These are phyloP conservation scores for Pseudoperonospora humuli DNA, from an alignment of 352 stramenopile species.

Conservation along the genomic window DNA sequence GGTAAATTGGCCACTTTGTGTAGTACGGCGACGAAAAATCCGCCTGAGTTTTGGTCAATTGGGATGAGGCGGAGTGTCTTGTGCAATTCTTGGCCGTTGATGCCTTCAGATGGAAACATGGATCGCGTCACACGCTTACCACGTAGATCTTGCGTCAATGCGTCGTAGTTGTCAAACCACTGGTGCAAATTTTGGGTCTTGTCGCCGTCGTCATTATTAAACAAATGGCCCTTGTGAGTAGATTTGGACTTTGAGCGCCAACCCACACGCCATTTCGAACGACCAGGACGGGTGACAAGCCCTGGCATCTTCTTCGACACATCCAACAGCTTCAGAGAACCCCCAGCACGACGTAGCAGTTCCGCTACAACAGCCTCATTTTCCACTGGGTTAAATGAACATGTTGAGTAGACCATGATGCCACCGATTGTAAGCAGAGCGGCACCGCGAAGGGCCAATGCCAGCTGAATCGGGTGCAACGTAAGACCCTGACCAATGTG, in stretches of 20 bases:
- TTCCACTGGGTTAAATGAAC: conserved; percentile 98
- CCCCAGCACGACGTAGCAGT: conserved; percentile 84
- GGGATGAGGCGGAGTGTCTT: conserved; percentile 93
- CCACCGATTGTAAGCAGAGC: conserved; percentile 87
- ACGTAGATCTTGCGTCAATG: conserved; percentile 50
- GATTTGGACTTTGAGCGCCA: conserved; percentile 86
- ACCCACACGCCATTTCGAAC: conserved; percentile 60
- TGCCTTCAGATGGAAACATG: conserved; percentile 75
- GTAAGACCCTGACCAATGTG: conserved; percentile 85
- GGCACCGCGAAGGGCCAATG: conserved; percentile 88
- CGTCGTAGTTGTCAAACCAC: conserved; percentile 66
- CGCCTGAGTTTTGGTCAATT: conserved; percentile 96
- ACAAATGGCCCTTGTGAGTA: conserved; percentile 70
- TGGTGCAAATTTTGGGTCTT: conserved; percentile 39
- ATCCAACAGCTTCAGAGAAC: conserved; percentile 88
- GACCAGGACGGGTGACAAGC: conserved; percentile 45
- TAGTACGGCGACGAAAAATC: conserved; percentile 98
- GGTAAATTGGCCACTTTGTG: conserved; percentile 69
- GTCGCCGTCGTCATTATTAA: conserved; percentile 24
- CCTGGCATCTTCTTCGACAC: conserved; percentile 50
- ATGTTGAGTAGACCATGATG: conserved; percentile 94
- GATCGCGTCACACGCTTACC: conserved; percentile 56
- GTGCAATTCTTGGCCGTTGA: conserved; percentile 48
- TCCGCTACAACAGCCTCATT: conserved; percentile 97
- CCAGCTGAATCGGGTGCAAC: conserved; percentile 91